Conservation (phyloP, 805 yeast species). For the Starmerella khaoyaiensis region DNA sequence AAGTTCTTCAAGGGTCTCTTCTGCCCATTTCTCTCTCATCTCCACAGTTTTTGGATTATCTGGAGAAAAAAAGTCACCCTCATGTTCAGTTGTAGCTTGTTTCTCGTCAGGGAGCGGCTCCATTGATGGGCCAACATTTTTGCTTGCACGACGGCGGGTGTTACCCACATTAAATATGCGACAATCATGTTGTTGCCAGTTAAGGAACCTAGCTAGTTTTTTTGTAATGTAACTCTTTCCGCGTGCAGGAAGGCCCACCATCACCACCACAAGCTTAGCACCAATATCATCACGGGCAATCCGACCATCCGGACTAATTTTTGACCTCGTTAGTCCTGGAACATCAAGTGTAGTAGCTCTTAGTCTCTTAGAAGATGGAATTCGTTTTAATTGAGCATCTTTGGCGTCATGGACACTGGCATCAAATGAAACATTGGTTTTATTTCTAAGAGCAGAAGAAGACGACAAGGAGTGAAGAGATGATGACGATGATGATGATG, state of each 20-base stretch:
- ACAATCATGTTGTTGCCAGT: constrained; percentile 88
- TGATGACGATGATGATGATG: background rate
- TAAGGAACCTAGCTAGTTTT: constrained; percentile 75
- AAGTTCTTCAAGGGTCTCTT: constrained; percentile 76
- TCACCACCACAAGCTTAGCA: constrained; percentile 76
- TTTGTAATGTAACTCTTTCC: constrained; percentile 91
- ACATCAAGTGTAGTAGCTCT: constrained; percentile 77
- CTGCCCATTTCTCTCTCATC: constrained; percentile 88
- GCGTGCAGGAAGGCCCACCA: constrained; percentile 94
- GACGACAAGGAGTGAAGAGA: background rate
- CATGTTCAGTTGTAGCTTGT: constrained; percentile 34
- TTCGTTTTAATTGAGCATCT: constrained; percentile 2
- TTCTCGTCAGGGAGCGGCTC: constrained; percentile 35
- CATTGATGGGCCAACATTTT: constrained; percentile 53
- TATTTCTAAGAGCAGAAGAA: background rate
- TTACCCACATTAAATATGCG: constrained; percentile 91
- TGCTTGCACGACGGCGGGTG: constrained; percentile 63
- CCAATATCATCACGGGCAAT: constrained; percentile 48
- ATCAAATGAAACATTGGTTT: background rate
- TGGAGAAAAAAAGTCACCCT: constrained; percentile 79
- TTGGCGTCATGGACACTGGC: background rate
- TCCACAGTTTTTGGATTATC: constrained; percentile 49
- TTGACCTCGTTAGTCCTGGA: constrained; percentile 79
- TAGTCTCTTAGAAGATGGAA: constrained; percentile 17
- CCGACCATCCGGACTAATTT: constrained; percentile 56